Evolutionary conservation across 169 alveolate genomes (phyloP).

Genomic region (Plasmodium cynomolgi): DNA sequence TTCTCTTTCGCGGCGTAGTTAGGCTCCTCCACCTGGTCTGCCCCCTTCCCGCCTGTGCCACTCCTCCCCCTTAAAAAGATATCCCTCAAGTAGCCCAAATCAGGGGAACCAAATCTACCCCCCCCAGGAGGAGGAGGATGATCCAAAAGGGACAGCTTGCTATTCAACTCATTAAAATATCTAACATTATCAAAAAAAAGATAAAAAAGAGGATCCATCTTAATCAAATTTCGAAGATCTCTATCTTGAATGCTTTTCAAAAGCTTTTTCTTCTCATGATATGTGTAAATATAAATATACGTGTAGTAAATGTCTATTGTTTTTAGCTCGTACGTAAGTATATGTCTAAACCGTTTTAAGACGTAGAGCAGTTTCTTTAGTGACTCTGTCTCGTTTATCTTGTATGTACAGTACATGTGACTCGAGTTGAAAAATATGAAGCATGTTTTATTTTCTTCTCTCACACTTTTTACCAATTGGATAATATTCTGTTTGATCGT

Average conservation of each 20-base stretch:
- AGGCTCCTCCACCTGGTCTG: background rate
- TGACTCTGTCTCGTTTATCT: slow-evolving; percentile 38
- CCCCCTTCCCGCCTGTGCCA: background rate
- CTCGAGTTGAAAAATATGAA: slow-evolving; percentile 37
- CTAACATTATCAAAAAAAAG: slow-evolving; percentile 14
- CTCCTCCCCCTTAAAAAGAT: background rate
- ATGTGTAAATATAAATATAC: slow-evolving; percentile 51
- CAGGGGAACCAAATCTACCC: background rate
- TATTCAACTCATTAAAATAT: slow-evolving; percentile 35
- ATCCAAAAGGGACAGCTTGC: background rate
- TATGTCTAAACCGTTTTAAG: background rate
- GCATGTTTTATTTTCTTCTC: slow-evolving; percentile 57
- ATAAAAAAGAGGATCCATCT: slow-evolving; percentile 70
- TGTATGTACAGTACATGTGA: slow-evolving; percentile 59
- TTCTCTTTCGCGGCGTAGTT: background rate
- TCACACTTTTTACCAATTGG: slow-evolving; percentile 12
- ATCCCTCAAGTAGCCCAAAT: slow-evolving; percentile 1
- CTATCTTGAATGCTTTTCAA: slow-evolving; percentile 39
- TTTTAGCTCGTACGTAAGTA: slow-evolving; percentile 28
- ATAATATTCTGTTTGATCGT: slow-evolving; percentile 12
- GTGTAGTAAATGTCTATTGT: slow-evolving; percentile 65
- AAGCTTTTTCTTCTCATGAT: slow-evolving; percentile 29
- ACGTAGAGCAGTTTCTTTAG: slow-evolving; percentile 14
- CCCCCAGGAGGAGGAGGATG: background rate
- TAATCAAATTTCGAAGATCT: slow-evolving; percentile 7